Evolutionary conservation across 169 alveolate species (phyloP).

Genomic region (Cyclospora cayetanensis): DNA sequence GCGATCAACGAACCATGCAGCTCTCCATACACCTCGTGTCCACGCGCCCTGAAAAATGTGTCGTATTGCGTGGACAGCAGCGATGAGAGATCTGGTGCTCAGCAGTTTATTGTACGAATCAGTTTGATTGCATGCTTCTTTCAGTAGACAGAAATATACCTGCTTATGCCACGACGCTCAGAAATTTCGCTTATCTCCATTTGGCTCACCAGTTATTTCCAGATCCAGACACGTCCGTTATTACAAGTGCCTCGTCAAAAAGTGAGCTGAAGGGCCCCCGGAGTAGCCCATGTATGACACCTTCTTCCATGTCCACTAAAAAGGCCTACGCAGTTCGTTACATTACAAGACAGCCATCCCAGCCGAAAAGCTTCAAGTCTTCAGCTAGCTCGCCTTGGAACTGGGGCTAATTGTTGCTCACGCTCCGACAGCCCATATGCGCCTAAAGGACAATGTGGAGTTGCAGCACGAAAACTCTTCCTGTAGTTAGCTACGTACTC

Average conservation of each 20-base stretch:
- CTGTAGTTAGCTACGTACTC: background rate
- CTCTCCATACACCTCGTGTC: constrained; percentile 87
- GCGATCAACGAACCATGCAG: constrained; percentile 88
- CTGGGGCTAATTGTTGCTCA: too few relatives aligned
- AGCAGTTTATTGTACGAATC: background rate
- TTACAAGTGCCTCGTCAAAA: constrained; percentile 90
- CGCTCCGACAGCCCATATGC: too few relatives aligned
- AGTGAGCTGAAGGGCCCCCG: constrained; percentile 91
- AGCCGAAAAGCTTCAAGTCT: too few relatives aligned
- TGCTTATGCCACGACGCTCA: background rate
- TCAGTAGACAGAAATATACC: background rate
- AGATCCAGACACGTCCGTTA: constrained; percentile 96
- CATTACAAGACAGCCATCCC: background rate
- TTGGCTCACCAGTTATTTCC: constrained; percentile 96
- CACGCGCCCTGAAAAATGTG: constrained; percentile 52
- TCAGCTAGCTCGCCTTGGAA: too few relatives aligned
- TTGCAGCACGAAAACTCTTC: background rate
- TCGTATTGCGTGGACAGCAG: background rate
- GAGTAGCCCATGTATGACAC: constrained; percentile 93
- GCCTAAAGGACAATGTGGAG: background rate
- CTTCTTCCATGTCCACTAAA: constrained; percentile 97
- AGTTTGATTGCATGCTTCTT: background rate
- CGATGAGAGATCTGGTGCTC: background rate
- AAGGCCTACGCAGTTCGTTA: constrained; percentile 83
- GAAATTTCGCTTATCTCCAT: too few relatives aligned